Evolutionary conservation across 495 filamentous ascomycete genomes (phyloP), one percentile per base, ranked within the genome.

Genomic region (Trichoderma asperelloides): DNA sequence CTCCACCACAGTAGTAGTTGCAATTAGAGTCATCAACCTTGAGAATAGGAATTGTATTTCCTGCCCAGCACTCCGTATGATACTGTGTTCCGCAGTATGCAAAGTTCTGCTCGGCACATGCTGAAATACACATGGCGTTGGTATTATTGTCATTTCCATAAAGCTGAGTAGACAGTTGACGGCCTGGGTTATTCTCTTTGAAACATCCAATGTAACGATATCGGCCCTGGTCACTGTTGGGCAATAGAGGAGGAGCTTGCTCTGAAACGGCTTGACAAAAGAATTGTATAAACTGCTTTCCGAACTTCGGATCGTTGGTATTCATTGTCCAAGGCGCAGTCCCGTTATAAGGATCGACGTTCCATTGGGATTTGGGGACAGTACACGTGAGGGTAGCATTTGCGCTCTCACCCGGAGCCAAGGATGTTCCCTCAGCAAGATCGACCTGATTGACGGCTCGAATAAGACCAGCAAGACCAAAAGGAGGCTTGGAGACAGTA

Each of bases 41-140:
- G 62, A 72, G 68, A 18, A 57, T 66, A 18, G 72, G 71, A 28
- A 73, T 69, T 18, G 23, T 68, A 11, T 64, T 64, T 30, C 78
- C 81, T 64, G 81, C 82, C 78, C 80, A 83, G 68, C 82, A 85
- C 69, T 84, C 81, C 37, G 70, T 68, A 21, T 80, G 75, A 68
- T 84, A 86, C 43, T 86, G 74, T 0, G 80, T 80, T 2, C 80
- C 83, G 27, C 81, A 81, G 66, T 84, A 82, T 2, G 71, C 75
- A 51, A 77, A 81, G 8, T 76, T 79, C 16, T 67, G 55, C 1
- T 41, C 62, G 51, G 67, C 69, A 69, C 81, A 82, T 25, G 73
- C 74, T 40, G 65, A 71, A 64, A 76, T 74, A 70, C 81, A 83
- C 69, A 70, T 76, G 15, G 75, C 76, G 66, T 81, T 81, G 64